A percentile compares a stretch with the other conserved stretches of the same genome.
Conservation (phyloP, 768 basidiomycete species). For the Crucibulum laeve region DNA sequence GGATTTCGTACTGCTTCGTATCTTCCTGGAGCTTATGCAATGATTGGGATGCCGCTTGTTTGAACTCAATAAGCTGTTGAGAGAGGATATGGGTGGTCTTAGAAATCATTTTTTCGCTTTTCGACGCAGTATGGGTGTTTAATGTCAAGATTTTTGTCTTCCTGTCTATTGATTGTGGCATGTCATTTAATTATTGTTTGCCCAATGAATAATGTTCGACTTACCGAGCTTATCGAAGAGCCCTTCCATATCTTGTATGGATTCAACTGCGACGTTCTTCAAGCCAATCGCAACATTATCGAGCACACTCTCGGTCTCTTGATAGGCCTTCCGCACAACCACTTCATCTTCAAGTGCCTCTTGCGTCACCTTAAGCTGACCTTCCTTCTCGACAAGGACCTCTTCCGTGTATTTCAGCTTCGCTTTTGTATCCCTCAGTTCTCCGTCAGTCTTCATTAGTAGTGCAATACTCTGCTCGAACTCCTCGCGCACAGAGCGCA, state of each 20-base stretch:
- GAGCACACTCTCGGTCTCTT: constrained; percentile 65
- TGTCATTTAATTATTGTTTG: constrained; percentile 8
- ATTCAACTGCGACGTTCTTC: constrained; percentile 62
- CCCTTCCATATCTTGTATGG: constrained; percentile 61
- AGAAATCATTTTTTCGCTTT: constrained; percentile 57
- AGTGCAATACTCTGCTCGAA: constrained; percentile 86
- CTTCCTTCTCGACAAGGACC: constrained; percentile 48
- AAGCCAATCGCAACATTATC: constrained; percentile 71
- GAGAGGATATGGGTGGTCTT: constrained; percentile 49
- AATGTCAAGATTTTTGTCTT: constrained; percentile 58
- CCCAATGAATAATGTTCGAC: constrained; percentile 12
- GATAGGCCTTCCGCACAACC: constrained; percentile 72
- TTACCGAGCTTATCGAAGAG: constrained; percentile 84
- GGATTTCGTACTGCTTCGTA: constrained; percentile 6
- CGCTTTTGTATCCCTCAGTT: constrained; percentile 61
- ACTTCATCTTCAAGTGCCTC: constrained; percentile 73
- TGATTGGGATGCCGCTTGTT: constrained; percentile 51
- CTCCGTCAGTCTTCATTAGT: constrained; percentile 70
- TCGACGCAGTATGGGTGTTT: constrained; percentile 63
- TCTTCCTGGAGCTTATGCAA: constrained; percentile 50
- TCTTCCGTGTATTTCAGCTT: constrained; percentile 49
- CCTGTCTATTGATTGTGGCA: constrained; percentile 48
- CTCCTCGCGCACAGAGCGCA: constrained; percentile 78
- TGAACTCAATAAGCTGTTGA: constrained; percentile 57
- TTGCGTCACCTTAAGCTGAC: constrained; percentile 55